Conservation (phyloP, 768 basidiomycete genomes). For the Pseudohyphozyma bogoriensis region DNA sequence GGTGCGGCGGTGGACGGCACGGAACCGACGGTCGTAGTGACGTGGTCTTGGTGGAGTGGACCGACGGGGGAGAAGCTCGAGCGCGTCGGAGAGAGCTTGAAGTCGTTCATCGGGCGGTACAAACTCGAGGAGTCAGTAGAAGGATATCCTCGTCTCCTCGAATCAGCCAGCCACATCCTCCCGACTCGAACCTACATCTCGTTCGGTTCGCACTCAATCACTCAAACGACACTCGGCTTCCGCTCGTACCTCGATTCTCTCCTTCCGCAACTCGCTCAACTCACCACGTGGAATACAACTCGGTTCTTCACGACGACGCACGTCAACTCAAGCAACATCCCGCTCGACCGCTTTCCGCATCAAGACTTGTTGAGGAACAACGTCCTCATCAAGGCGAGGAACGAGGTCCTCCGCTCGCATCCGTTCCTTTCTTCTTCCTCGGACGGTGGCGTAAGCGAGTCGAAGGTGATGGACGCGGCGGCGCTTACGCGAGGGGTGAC, state of each 20-base stretch:
- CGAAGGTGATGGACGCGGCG: conserved; percentile 14
- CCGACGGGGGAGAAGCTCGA: conserved; percentile 1
- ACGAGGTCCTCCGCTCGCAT: neutral
- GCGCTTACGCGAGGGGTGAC: conserved; percentile 15
- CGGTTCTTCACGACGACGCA: conserved; percentile 20
- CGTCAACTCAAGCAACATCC: conserved; percentile 24
- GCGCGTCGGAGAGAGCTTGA: conserved; percentile 12
- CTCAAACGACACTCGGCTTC: conserved; percentile 8
- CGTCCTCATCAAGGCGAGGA: conserved; percentile 17
- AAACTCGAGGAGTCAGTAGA: neutral
- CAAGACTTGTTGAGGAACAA: conserved; percentile 24
- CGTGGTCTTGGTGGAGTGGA: neutral
- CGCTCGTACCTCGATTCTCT: conserved; percentile 13
- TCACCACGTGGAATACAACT: conserved; percentile 6
- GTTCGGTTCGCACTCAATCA: conserved; percentile 21
- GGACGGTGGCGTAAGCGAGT: conserved; percentile 3
- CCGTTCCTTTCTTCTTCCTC: too few species aligned
- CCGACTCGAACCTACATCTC: conserved; percentile 24
- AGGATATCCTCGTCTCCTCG: neutral
- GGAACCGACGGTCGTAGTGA: neutral
- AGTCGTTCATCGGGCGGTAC: conserved; percentile 7
- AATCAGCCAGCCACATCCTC: neutral
- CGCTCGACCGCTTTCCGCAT: conserved; percentile 23
- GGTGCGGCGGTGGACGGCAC: neutral
- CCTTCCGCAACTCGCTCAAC: neutral